Evolutionary conservation across 805 yeast genomes (phyloP).

Genomic region (Zygoascus ofunaensis): DNA sequence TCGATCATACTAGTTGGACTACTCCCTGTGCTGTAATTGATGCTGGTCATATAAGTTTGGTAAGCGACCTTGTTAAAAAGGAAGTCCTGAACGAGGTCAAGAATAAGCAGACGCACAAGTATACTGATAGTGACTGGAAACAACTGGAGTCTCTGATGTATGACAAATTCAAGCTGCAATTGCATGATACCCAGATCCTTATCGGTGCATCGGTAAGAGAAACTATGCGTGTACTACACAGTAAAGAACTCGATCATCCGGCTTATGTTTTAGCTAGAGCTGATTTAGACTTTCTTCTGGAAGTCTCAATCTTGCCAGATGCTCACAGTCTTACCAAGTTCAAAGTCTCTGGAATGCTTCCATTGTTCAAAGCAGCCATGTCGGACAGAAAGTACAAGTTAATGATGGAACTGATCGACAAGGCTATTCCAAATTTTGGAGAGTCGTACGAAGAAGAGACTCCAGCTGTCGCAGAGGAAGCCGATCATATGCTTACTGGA

Average conservation of each 20-base stretch:
- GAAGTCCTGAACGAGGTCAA: slow-evolving; percentile 60
- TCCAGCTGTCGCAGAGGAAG: slow-evolving; percentile 11
- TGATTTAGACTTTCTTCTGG: slow-evolving; percentile 63
- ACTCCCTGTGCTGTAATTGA: slow-evolving; percentile 88
- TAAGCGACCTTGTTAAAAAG: slow-evolving; percentile 70
- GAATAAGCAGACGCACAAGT: slow-evolving; percentile 42
- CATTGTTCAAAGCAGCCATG: slow-evolving; percentile 58
- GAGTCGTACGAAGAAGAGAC: slow-evolving; percentile 27
- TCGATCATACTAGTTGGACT: slow-evolving; percentile 66
- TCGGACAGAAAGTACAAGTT: slow-evolving; percentile 88
- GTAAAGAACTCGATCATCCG: slow-evolving; percentile 30
- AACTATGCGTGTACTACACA: slow-evolving; percentile 64
- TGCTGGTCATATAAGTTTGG: slow-evolving; percentile 87
- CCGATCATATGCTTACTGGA: slow-evolving; percentile 1
- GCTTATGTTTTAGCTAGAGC: slow-evolving; percentile 67
- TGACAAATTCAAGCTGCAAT: slow-evolving; percentile 67
- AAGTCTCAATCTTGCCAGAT: slow-evolving; percentile 76
- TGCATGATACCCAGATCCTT: slow-evolving; percentile 80
- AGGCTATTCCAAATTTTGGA: slow-evolving; percentile 48
- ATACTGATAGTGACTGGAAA: slow-evolving; percentile 64
- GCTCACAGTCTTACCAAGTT: slow-evolving; percentile 66
- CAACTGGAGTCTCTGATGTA: slow-evolving; percentile 72
- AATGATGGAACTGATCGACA: slow-evolving; percentile 67
- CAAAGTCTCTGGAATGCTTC: slow-evolving; percentile 68
- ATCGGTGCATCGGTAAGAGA: slow-evolving; percentile 76